A percentile compares a stretch with the other conserved stretches of the same genome.
phyloP scores from a whole-genome alignment of 495 filamentous ascomycete species.

The Staphylotrichum tortipilum region DNA sequence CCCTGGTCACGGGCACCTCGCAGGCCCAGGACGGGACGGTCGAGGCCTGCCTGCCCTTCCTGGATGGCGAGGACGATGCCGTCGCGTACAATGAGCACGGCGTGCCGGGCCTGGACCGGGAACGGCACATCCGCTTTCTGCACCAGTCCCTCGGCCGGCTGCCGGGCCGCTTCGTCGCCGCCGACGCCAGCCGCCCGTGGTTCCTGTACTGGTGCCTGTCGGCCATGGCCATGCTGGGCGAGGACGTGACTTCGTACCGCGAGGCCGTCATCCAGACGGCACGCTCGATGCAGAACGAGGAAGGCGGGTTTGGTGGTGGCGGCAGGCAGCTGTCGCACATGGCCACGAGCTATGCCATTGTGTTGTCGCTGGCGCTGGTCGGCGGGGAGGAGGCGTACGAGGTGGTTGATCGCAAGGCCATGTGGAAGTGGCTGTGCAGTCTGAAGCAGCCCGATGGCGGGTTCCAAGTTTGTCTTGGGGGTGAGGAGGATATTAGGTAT shows the following conservation, averaged over 20 bases:
- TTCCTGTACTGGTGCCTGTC: constrained; percentile 84
- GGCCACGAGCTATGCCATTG: constrained; percentile 76
- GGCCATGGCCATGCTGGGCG: constrained; percentile 62
- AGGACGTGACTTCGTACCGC: constrained; percentile 62
- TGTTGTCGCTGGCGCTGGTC: constrained; percentile 68
- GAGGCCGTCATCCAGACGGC: constrained; percentile 63
- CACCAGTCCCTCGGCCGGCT: constrained; percentile 55
- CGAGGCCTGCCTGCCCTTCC: constrained; percentile 58
- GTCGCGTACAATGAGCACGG: constrained; percentile 53
- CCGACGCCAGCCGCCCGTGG: constrained; percentile 87
- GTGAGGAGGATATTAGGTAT: constrained; percentile 87
- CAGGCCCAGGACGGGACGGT: constrained; percentile 58
- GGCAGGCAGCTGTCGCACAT: constrained; percentile 80
- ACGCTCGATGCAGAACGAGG: constrained; percentile 66
- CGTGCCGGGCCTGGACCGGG: constrained; percentile 62
- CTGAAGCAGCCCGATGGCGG: constrained; percentile 80
- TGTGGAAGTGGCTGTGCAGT: constrained; percentile 82
- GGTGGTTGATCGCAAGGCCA: constrained; percentile 67
- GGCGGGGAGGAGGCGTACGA: constrained; percentile 63
- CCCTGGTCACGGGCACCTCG: constrained; percentile 59
- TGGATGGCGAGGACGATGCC: constrained; percentile 41
- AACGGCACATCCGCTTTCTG: constrained; percentile 68
- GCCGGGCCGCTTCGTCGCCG: constrained; percentile 53
- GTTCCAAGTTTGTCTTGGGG: constrained; percentile 69
- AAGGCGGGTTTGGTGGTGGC: constrained; percentile 90